Evolutionary conservation across 306 rosid genomes (phyloP).

Genomic region (Medicago ruthenica): DNA sequence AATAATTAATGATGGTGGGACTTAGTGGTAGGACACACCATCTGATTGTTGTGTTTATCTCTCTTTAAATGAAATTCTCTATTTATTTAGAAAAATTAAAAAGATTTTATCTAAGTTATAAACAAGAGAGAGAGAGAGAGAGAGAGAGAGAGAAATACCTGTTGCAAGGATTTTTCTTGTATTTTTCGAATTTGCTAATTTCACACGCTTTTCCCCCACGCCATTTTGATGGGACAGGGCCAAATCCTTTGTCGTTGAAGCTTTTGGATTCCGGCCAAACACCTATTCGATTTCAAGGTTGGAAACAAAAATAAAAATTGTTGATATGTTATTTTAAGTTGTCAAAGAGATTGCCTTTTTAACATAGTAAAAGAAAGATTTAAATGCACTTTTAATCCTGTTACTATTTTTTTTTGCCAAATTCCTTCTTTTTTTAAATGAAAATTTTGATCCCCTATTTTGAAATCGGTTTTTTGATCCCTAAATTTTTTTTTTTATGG

Average conservation of each 20-base stretch:
- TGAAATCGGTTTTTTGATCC: too few species aligned
- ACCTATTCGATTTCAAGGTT: slow-evolving; percentile 45
- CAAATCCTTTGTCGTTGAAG: slow-evolving; percentile 60
- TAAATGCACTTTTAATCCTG: too few species aligned
- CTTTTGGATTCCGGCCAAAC: slow-evolving; percentile 77
- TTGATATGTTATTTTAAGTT: neutral
- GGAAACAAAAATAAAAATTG: neutral
- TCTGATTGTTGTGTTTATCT: too few species aligned
- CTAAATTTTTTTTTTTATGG: too few species aligned
- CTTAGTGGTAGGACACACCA: too few species aligned
- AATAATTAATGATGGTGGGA: too few species aligned
- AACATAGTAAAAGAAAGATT: neutral
- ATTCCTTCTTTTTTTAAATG: too few species aligned
- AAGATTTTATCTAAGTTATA: too few species aligned
- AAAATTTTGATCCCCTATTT: too few species aligned
- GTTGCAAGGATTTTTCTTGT: slow-evolving; percentile 32
- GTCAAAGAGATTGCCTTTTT: neutral
- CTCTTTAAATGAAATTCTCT: too few species aligned
- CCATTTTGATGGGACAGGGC: slow-evolving; percentile 70
- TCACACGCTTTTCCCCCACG: slow-evolving; percentile 51
- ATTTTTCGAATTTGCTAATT: neutral
- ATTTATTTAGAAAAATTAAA: too few species aligned
- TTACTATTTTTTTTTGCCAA: too few species aligned
- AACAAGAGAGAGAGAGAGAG: neutral
- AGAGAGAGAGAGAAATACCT: slow-evolving; percentile 1